Evolutionary conservation across 768 basidiomycete genomes (phyloP).

Genomic region (Boletus subcaerulescens): DNA sequence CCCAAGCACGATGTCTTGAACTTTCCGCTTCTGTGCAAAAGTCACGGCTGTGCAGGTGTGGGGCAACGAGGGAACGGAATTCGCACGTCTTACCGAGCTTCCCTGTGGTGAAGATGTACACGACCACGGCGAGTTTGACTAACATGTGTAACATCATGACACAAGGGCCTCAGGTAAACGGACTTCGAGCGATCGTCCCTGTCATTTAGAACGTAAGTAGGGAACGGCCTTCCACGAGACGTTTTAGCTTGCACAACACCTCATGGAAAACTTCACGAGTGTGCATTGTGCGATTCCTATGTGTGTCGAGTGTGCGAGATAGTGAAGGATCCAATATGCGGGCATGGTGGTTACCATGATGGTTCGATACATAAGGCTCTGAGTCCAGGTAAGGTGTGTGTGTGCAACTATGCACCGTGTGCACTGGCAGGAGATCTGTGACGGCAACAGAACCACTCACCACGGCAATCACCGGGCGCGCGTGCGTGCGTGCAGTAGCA

Average conservation of each 20-base stretch:
- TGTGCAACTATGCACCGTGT: neutral
- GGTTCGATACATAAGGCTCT: neutral
- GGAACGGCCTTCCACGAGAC: neutral
- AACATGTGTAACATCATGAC: neutral
- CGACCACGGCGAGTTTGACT: neutral
- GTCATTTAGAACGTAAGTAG: slow-evolving; percentile 6
- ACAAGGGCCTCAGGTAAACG: neutral
- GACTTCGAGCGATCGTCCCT: neutral
- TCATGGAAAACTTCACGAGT: neutral
- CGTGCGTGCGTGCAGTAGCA: neutral
- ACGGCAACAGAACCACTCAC: neutral
- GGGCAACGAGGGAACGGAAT: slow-evolving; percentile 11
- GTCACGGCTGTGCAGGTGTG: slow-evolving; percentile 15
- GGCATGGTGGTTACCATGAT: slow-evolving; percentile 8
- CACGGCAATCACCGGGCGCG: slow-evolving; percentile 14
- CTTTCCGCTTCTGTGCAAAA: slow-evolving; percentile 1
- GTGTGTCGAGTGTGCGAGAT: neutral
- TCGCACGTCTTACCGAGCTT: slow-evolving; percentile 10
- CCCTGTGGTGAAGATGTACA: neutral
- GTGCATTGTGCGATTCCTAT: neutral
- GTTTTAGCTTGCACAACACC: neutral
- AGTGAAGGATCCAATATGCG: neutral
- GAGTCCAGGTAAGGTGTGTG: neutral
- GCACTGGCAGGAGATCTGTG: neutral
- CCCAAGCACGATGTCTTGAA: neutral